Conservation (phyloP, 345 rosid species). For the Populus tremula region DNA sequence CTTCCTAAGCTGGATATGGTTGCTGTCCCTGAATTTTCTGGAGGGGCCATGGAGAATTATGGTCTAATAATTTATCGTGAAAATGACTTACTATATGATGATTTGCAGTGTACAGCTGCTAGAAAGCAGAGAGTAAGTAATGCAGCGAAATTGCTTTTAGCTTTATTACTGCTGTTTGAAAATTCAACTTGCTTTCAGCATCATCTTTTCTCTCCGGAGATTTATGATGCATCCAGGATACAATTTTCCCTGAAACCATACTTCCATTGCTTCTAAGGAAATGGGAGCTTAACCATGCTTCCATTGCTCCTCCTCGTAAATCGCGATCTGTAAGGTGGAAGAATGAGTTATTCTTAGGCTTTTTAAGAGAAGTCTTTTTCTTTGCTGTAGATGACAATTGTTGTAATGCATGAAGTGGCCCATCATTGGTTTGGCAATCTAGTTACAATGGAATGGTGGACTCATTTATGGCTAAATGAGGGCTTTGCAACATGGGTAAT, state of each 20-base stretch:
- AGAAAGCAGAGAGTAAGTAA: conserved; percentile 33
- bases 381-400: conserved; percentile 27
- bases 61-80: conserved; percentile 42
- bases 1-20: conserved; percentile 48
- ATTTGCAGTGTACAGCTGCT: conserved; percentile 31
- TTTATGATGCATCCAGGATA: too few relatives aligned
- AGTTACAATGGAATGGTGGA: conserved; percentile 53
- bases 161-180: not conserved
- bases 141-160: not conserved
- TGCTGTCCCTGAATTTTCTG: conserved; percentile 41
- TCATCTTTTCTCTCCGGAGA: not conserved
- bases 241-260: too few relatives aligned
- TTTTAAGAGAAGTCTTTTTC: not conserved
- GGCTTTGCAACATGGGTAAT: conserved; percentile 49
- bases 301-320: not conserved
- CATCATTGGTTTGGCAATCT: conserved; percentile 58
- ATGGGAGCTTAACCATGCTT: too few relatives aligned
- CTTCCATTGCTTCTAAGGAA: too few relatives aligned
- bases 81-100: conserved; percentile 24
- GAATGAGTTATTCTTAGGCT: not conserved
- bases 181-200: not conserved
- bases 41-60: conserved; percentile 49
- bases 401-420: conserved; percentile 44
- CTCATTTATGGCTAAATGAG: conserved; percentile 33
- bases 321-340: not conserved